Conservation (phyloP, 2,329 filamentous ascomycete genomes). For the Ophiostoma perfectum region DNA sequence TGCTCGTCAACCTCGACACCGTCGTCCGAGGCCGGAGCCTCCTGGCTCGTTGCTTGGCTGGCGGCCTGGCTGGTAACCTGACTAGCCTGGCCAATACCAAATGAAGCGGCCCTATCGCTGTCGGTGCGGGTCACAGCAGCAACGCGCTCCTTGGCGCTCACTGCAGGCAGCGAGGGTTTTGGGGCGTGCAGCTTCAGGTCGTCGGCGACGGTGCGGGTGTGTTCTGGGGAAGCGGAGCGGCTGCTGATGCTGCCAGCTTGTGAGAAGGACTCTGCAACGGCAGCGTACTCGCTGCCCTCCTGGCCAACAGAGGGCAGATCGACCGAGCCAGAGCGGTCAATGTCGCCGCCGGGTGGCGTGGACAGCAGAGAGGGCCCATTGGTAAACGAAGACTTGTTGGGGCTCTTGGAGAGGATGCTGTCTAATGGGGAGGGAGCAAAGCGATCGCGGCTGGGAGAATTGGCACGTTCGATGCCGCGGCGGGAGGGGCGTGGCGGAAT, state of each 20-base stretch:
- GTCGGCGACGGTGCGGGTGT: constrained; percentile 71
- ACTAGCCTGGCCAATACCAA: constrained; percentile 68
- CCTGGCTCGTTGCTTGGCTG: constrained; percentile 39
- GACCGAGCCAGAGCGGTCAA: constrained; percentile 67
- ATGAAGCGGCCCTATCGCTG: constrained; percentile 78
- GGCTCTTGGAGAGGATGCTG: constrained; percentile 46
- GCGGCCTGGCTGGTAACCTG: constrained; percentile 31
- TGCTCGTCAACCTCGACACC: constrained; percentile 69
- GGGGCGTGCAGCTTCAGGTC: constrained; percentile 86
- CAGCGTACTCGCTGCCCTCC: constrained; percentile 84
- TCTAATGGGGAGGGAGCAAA: constrained; percentile 83
- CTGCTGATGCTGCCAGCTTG: constrained; percentile 39
- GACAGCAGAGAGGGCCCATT: constrained; percentile 27
- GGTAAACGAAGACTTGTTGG: constrained; percentile 35
- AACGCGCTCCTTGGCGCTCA: constrained; percentile 77
- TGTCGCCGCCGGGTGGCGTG: constrained; percentile 29
- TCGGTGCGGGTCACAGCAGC: constrained; percentile 83
- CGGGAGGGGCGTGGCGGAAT: constrained; percentile 70
- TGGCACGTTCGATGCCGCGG: constrained; percentile 66
- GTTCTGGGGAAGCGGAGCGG: constrained; percentile 51
- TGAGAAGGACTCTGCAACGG: constrained; percentile 36
- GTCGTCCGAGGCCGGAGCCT: constrained; percentile 36
- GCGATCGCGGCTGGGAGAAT: constrained; percentile 70
- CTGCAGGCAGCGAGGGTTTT: constrained; percentile 74
- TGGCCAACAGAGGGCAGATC: constrained; percentile 79